Evolutionary conservation across 2,329 filamentous ascomycete species (phyloP).

Genomic region (Aureobasidium sp.): DNA sequence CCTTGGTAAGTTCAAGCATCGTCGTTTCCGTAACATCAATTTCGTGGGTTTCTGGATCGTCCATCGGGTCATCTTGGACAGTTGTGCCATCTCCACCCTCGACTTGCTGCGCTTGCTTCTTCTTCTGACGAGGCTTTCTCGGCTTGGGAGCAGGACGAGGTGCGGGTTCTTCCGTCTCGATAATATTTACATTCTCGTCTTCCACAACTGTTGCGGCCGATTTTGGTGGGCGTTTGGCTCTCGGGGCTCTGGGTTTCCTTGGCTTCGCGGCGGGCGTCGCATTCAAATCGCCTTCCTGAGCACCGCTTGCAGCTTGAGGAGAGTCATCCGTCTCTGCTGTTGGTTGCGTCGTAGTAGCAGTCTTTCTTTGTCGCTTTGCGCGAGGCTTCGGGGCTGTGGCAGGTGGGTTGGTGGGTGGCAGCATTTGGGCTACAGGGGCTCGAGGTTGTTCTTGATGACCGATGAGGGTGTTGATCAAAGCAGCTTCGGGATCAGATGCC

Average conservation of each 20-base stretch:
- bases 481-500: not conserved
- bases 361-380: conserved; percentile 12
- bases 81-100: conserved; percentile 15
- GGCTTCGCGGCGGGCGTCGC: not conserved
- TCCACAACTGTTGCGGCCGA: conserved; percentile 8
- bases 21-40: conserved; percentile 60
- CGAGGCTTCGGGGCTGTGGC: conserved; percentile 1
- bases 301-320: not conserved
- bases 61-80: conserved; percentile 19
- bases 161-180: not conserved
- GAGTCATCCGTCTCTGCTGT: not conserved
- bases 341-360: not conserved
- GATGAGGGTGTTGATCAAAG: conserved; percentile 9
- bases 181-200: conserved; percentile 4
- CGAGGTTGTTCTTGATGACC: not conserved
- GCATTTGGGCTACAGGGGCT: conserved; percentile 11
- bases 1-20: conserved; percentile 64
- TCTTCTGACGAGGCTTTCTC: conserved; percentile 11
- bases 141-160: not conserved
- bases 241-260: conserved; percentile 4
- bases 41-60: conserved; percentile 28
- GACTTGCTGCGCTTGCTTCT: conserved; percentile 13
- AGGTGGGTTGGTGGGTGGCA: not conserved
- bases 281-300: not conserved
- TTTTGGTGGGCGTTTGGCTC: conserved; percentile 2